These are phyloP conservation scores for Sungouiozyma ichnusensis DNA, from an alignment of 805 yeast genomes.

Conservation along the genomic window DNA sequence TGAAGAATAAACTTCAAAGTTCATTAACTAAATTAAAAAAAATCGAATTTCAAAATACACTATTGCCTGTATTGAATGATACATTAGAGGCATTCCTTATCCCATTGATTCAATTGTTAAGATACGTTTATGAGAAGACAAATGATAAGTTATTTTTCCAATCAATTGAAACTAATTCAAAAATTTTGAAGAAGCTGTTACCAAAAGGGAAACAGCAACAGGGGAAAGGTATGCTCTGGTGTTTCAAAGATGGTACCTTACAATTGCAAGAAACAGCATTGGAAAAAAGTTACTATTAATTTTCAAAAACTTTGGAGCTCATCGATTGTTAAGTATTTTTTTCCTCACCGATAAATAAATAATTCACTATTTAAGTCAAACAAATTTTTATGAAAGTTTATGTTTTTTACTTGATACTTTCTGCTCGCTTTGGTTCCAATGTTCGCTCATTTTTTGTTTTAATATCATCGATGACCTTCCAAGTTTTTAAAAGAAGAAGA, in stretches of 20 bases:
- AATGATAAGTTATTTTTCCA: constrained; percentile 23
- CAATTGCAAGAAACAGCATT: not conserved
- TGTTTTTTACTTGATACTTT: not conserved
- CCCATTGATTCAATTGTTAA: constrained; percentile 19
- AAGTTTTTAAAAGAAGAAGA: constrained; percentile 31
- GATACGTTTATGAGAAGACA: constrained; percentile 21
- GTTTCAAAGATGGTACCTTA: constrained; percentile 7
- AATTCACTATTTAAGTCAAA: too few species aligned
- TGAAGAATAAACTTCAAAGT: constrained; percentile 6
- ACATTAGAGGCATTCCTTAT: constrained; percentile 21
- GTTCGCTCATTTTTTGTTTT: constrained; percentile 6
- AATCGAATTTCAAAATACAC: not conserved
- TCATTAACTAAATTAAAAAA: not conserved
- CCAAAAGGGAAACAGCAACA: constrained; percentile 24
- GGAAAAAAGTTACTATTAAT: not conserved
- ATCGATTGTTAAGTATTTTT: not conserved
- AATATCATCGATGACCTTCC: constrained; percentile 28
- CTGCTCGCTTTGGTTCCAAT: not conserved
- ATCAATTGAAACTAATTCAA: constrained; percentile 12
- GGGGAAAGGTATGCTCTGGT: constrained; percentile 16
- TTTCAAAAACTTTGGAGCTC: too few species aligned
- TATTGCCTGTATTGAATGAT: constrained; percentile 18
- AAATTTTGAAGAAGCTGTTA: constrained; percentile 8
- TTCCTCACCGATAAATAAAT: too few species aligned
- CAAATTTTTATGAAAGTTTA: not conserved